These are phyloP conservation scores for Rhodomyrtus psidioides DNA, from an alignment of 441 rosid species.

Conservation along the genomic window DNA sequence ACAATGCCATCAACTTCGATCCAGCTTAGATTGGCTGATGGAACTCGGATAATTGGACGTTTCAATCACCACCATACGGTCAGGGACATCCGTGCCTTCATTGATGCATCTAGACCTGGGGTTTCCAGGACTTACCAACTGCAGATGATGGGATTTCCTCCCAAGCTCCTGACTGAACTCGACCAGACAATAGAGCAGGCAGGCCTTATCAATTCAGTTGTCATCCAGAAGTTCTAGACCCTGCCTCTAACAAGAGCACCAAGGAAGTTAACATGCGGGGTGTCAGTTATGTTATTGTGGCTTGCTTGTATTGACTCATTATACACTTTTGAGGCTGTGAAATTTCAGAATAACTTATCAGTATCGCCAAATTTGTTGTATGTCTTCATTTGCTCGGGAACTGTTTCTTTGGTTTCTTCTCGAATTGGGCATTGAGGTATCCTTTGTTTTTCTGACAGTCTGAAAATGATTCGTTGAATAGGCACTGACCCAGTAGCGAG, in stretches of 20 bases:
- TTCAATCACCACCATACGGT: constrained; percentile 71
- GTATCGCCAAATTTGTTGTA: background rate
- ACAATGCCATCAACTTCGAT: constrained; percentile 65
- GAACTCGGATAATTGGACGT: constrained; percentile 60
- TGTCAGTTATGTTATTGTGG: background rate
- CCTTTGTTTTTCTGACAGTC: background rate
- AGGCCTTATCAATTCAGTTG: constrained; percentile 80
- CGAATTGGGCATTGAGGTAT: background rate
- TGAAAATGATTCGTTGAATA: background rate
- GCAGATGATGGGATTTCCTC: constrained; percentile 93
- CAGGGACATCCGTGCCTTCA: constrained; percentile 49
- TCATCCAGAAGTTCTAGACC: constrained; percentile 63
- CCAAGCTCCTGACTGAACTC: constrained; percentile 51
- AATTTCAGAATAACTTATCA: background rate
- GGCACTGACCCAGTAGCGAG: background rate
- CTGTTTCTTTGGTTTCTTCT: background rate
- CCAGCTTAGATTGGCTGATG: constrained; percentile 86
- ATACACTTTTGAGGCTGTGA: background rate
- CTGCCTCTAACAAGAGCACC: background rate
- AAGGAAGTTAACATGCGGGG: background rate
- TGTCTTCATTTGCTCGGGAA: background rate
- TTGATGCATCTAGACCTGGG: constrained; percentile 69
- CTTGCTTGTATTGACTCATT: background rate
- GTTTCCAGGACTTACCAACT: constrained; percentile 53
- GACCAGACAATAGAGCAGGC: constrained; percentile 69